These are phyloP conservation scores for Myrica gale DNA, from an alignment of 306 rosid genomes.

Conservation along the genomic window DNA sequence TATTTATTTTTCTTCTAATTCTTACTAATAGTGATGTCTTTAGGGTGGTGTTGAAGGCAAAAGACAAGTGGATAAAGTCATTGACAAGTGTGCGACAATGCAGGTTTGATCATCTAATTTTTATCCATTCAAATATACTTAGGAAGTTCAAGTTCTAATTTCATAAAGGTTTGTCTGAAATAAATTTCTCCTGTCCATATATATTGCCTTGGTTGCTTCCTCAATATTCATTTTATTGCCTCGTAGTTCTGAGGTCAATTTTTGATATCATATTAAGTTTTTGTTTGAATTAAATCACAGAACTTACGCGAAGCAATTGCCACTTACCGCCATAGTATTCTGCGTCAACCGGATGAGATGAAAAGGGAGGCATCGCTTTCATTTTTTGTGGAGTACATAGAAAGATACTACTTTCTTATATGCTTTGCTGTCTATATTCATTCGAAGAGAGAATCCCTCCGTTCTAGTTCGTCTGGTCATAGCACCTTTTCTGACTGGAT, in stretches of 20 bases:
- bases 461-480: conserved; percentile 45
- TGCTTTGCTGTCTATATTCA: conserved; percentile 90
- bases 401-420: conserved; percentile 94
- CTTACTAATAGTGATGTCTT: conserved; percentile 26
- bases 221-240: conserved; percentile 20
- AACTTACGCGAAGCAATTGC: conserved; percentile 92
- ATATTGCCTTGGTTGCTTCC: conserved; percentile 23
- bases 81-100: conserved; percentile 89
- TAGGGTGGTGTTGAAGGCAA: conserved; percentile 96
- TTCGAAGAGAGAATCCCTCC: conserved; percentile 59
- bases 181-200: background rate
- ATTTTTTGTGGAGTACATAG: conserved; percentile 84
- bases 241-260: conserved; percentile 14
- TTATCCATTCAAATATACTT: conserved; percentile 8
- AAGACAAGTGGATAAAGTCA: conserved; percentile 92
- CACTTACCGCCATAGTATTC: conserved; percentile 78
- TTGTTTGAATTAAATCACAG: conserved; percentile 42
- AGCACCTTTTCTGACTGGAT: conserved; percentile 81
- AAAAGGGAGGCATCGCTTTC: conserved; percentile 83
- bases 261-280: conserved; percentile 27
- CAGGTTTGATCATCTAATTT: conserved; percentile 52
- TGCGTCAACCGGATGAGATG: conserved; percentile 91
- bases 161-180: conserved; percentile 6
- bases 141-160: conserved; percentile 16
- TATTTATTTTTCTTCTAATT: conserved; percentile 19